Evolutionary conservation across 2,329 filamentous ascomycete genomes (phyloP), one percentile per base, ranked within the genome.

Genomic region (Epichloe typhina): DNA sequence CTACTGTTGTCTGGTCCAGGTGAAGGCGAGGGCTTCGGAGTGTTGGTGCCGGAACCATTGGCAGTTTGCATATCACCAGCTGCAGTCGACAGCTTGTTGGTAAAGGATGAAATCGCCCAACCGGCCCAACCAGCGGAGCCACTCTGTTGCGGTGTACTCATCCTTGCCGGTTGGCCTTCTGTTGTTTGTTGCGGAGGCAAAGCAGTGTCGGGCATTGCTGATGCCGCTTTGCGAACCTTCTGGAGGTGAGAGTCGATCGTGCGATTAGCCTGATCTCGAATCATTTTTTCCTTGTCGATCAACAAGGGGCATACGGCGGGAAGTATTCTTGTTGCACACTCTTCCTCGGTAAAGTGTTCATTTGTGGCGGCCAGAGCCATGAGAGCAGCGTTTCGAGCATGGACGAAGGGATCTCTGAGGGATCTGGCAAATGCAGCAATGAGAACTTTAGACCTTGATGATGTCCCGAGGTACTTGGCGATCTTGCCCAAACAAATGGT

Each of bases 61-160:
- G 72, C 67, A 17, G 75, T 70, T 62, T 91, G 76, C 55, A 98
- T 98, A 52, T 96, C 86, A 17, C 93, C 93, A 8, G 85, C 85
- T 0, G 88, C 89, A 0, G 86, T 70, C 2, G 88, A 83, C 12
- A 97, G 66, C 61, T 95, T 96, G 68, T 97, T 97, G 2, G 93
- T 97, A 64, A 98, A 98, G 1, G 89, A 96, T 0, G 93, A 97
- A 50, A 98, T 96, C 1, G 93, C 93, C 93, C 93, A 98, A 12
- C 93, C 93, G 1, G 93, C 82, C 93, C 93, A 97, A 17, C 65
- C 61, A 5, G 60, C 54, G n/a, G 58, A 53, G n/a, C 57, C 64
- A 38, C 82, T 82, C 2, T 77, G 71, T 53, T 88, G 85, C 1
- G 88, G 83, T 1, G 86, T 93, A 55, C 84, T 83, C 75, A 95